A percentile compares a stretch with the other conserved stretches of the same genome.
These are phyloP conservation scores for Entomortierella parvispora DNA, from an alignment of 192 early-diverging fungal genomes.

Conservation along the genomic window DNA sequence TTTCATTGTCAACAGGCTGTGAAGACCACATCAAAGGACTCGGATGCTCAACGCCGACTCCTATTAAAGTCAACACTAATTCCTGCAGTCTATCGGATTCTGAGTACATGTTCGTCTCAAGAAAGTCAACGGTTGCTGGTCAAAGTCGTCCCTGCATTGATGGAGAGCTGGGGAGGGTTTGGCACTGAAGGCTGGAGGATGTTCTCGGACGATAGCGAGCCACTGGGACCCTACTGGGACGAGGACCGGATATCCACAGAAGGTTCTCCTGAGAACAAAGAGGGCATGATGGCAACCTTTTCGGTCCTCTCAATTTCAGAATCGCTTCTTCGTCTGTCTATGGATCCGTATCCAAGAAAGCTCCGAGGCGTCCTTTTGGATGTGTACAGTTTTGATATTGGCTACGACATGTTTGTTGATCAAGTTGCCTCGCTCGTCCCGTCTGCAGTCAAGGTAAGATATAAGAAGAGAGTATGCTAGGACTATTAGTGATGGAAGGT, in stretches of 20 bases:
- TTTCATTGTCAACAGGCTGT: background rate
- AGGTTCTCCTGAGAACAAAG: background rate
- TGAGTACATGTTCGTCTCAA: constrained; percentile 26
- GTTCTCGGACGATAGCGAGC: background rate
- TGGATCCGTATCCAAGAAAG: constrained; percentile 18
- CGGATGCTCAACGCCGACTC: background rate
- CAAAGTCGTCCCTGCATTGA: constrained; percentile 11
- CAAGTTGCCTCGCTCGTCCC: constrained; percentile 27
- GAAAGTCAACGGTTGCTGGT: constrained; percentile 22
- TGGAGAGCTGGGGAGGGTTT: constrained; percentile 7
- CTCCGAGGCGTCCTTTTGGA: background rate
- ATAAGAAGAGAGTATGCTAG: too few species aligned
- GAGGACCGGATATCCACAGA: background rate
- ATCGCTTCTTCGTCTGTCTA: constrained; percentile 15
- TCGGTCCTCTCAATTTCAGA: constrained; percentile 12
- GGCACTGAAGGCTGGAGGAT: too few species aligned
- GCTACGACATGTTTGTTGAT: constrained; percentile 26
- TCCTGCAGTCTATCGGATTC: constrained; percentile 20
- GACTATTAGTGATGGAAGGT: too few species aligned
- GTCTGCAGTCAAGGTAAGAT: constrained; percentile 24
- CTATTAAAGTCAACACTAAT: background rate
- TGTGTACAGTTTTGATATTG: constrained; percentile 10
- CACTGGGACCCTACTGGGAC: constrained; percentile 23
- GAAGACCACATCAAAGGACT: background rate
- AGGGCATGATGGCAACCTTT: background rate